These are phyloP conservation scores for Dryas integrifolia DNA, from an alignment of 331 rosid genomes.

Conservation along the genomic window DNA sequence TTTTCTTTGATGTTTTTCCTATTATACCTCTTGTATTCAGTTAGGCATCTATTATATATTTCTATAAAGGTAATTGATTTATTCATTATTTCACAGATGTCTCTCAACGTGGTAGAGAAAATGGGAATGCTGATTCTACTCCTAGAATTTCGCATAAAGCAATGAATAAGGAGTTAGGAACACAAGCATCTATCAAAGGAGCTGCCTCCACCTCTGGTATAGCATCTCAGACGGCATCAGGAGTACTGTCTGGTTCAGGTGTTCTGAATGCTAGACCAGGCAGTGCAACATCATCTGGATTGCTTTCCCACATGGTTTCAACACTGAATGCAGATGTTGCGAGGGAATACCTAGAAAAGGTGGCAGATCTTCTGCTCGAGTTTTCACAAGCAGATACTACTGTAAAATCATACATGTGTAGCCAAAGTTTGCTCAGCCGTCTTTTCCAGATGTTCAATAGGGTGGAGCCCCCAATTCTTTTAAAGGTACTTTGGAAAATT, in stretches of 20 bases:
- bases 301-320: constrained; percentile 95
- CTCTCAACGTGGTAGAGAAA: constrained; percentile 95
- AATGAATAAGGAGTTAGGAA: constrained; percentile 65
- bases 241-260: constrained; percentile 98
- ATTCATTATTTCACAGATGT: constrained; percentile 63
- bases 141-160: constrained; percentile 69
- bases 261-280: constrained; percentile 98
- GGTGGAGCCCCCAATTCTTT: constrained; percentile 92
- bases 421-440: constrained; percentile 98
- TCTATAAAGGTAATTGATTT: constrained; percentile 23
- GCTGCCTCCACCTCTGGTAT: constrained; percentile 86
- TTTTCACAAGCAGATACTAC: constrained; percentile 96
- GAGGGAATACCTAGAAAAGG: constrained; percentile 90
- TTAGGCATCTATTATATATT: constrained; percentile 20
- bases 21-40: neutral
- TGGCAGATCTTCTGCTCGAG: constrained; percentile 98
- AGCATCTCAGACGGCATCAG: constrained; percentile 95
- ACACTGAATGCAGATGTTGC: constrained; percentile 95
- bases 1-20: neutral
- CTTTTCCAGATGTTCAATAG: constrained; percentile 99
- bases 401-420: constrained; percentile 89
- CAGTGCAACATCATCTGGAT: constrained; percentile 96
- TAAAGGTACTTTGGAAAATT: constrained; percentile 56
- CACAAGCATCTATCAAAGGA: constrained; percentile 59
- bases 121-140: constrained; percentile 69